phyloP scores from a whole-genome alignment of 2,329 filamentous ascomycete genomes.

The Aspergillus sojae region DNA sequence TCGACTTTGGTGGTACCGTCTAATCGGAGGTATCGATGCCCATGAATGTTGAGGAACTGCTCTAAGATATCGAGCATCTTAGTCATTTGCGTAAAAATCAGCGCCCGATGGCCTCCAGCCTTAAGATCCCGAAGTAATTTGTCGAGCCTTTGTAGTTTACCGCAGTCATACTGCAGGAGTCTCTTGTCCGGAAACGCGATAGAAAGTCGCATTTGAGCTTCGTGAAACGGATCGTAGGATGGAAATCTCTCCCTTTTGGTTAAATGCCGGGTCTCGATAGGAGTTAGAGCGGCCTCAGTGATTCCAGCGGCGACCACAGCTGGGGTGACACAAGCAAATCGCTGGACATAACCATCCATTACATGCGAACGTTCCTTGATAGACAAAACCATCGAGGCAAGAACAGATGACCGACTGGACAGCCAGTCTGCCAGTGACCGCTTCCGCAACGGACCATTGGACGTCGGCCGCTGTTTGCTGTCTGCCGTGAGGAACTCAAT shows the following conservation, averaged over 20 bases:
- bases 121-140: slow-evolving; percentile 83
- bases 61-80: slow-evolving; percentile 97
- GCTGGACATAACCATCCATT: slow-evolving; percentile 75
- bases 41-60: slow-evolving; percentile 96
- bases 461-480: slow-evolving; percentile 60
- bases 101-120: slow-evolving; percentile 83
- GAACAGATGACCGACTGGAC: slow-evolving; percentile 63
- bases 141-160: slow-evolving; percentile 90
- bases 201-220: slow-evolving; percentile 85
- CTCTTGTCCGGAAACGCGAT: slow-evolving; percentile 97
- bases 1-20: slow-evolving; percentile 97
- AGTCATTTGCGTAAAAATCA: slow-evolving; percentile 99
- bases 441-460: slow-evolving; percentile 63
- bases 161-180: slow-evolving; percentile 95
- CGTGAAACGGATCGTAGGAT: slow-evolving; percentile 81
- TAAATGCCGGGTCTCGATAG: slow-evolving; percentile 56
- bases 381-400: slow-evolving; percentile 67
- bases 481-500: slow-evolving; percentile 73
- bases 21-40: slow-evolving; percentile 91
- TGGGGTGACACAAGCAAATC: slow-evolving; percentile 91
- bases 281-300: slow-evolving; percentile 67
- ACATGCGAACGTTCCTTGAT: slow-evolving; percentile 71
- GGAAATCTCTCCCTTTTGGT: slow-evolving; percentile 54
- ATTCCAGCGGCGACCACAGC: slow-evolving; percentile 82
- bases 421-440: slow-evolving; percentile 73